Evolutionary conservation across 371 early-diverging fungal genomes (phyloP), one percentile per base, ranked within the genome.

Genomic region (Mortierella sp.): DNA sequence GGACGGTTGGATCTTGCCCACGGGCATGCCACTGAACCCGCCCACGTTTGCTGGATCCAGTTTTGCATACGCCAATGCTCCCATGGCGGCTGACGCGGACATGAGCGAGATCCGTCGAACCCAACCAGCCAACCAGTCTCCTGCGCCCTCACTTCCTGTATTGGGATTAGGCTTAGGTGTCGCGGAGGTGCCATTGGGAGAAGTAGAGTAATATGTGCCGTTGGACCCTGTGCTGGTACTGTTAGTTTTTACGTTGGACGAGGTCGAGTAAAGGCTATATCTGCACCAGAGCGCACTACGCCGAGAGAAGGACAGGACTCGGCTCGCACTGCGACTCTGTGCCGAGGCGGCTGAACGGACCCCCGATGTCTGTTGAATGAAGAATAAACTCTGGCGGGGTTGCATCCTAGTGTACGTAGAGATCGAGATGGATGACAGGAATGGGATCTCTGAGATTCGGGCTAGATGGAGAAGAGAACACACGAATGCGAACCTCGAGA

Each of bases 61-160:
- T 39, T 64, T 76, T 12, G 76, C 50, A 41, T 76, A 76, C 23
- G 64, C 70, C 34, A 76, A 39, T 17, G 76, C 76, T 7, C 76
- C 76, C 0, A 57, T 64, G 4, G 76, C 70, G 5, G 76, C 76
- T 21, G 76, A 76, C 27, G 54, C 65, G 11, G 76, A 69, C 53
- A 70, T 60, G 23, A 69, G 50, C 15, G 70, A 63, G 14, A 70
- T 14, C 14, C 70, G 48, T 23, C 70, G 68, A 21, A 65, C 3
- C 75, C 70, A 76, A 21, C 42, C 41, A 9, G 37, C 34, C 7
- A 6, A 5, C 28, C 28, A 21, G 46, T 31, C 2, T n/a, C n/a
- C 23, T 23, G 28, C 14, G 14, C 27, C 6, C 11, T 49, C 55
- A 39, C 37, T 15, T 0, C 48, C 14, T 15, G 52, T 2, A 6